These are phyloP conservation scores for Pleurotus eryngii DNA, from an alignment of 768 basidiomycete species.

Conservation along the genomic window DNA sequence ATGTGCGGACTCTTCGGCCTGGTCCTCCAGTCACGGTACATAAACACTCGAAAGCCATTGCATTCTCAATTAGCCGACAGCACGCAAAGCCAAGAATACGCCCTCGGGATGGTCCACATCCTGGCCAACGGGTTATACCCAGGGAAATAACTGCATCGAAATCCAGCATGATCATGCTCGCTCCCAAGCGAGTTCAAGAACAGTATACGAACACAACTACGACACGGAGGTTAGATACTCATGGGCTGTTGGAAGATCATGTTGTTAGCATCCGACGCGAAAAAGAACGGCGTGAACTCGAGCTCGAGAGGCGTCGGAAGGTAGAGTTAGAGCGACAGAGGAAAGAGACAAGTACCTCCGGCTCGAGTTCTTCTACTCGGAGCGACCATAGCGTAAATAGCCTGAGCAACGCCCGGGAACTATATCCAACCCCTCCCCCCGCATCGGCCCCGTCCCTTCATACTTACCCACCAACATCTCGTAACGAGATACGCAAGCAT, in stretches of 20 bases:
- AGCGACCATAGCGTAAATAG: slow-evolving; percentile 13
- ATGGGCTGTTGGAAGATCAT: slow-evolving; percentile 59
- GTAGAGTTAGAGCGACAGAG: slow-evolving; percentile 25
- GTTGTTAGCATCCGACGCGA: slow-evolving; percentile 17
- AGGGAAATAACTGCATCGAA: not conserved
- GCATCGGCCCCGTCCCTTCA: slow-evolving; percentile 19
- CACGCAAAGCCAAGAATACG: slow-evolving; percentile 39
- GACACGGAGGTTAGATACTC: slow-evolving; percentile 62
- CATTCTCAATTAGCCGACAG: slow-evolving; percentile 71
- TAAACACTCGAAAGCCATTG: slow-evolving; percentile 76
- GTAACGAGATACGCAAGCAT: not conserved
- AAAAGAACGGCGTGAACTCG: slow-evolving; percentile 14
- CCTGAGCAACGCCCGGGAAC: not conserved
- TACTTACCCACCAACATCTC: slow-evolving; percentile 9
- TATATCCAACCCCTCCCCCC: slow-evolving; percentile 14
- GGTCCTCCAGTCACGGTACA: slow-evolving; percentile 72
- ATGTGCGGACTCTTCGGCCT: slow-evolving; percentile 31
- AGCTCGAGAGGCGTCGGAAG: slow-evolving; percentile 20
- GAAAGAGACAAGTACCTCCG: slow-evolving; percentile 22
- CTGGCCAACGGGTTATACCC: slow-evolving; percentile 8
- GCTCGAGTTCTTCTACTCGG: slow-evolving; percentile 20
- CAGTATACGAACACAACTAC: slow-evolving; percentile 76
- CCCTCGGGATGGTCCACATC: slow-evolving; percentile 1
- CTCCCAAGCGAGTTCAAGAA: slow-evolving; percentile 73
- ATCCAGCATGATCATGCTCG: slow-evolving; percentile 59